Base-by-base conservation (phyloP, 2,329 filamentous ascomycete species). In the Uncinocarpus reesii region DNA sequence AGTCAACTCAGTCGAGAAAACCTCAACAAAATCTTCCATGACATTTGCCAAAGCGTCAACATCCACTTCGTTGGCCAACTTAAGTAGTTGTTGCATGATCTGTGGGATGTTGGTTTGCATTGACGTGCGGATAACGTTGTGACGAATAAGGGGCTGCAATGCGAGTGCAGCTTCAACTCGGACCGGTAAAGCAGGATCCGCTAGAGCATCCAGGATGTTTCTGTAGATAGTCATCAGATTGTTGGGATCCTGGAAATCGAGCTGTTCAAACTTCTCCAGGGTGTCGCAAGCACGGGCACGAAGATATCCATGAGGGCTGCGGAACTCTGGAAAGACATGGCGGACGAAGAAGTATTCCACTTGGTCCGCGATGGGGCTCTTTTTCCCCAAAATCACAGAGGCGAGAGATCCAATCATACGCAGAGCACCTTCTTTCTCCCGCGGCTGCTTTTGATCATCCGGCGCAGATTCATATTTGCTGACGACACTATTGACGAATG, bases 11-110 rank as follows among this genome's bases (percentile, higher is more conserved):
- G 87, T 78, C n/a, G 92, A 90, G 62, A 98, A 98, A 2, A 96
- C 89, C 66, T 98, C 92, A 38, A 98, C 92, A 62, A 98, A 98
- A 62, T 98, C 92, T 68, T 98, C 92, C 92, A 98, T 98, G 32
- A 98, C 92, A 61, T 96, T 96, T 18, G 92, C 90, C 34, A 98
- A 75, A 4, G 92, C 89, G 66, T 98, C 92, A 41, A 98, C 90
- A 62, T 98, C 92, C 50, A 93, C 92, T 68, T 98, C 92, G 62
- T 98, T 98, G 23, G 92, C 90, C 49, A 98, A 74, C 71, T 96
- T 96, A 47, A 98, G 76, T 11, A 98, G 77, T 68, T 98, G 90
- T 69, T 96, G 93, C 92, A 98, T 98, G 61, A 98, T 96, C 60
- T 94, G 93, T 13, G 92, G 89, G 56, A 98, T 98, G 65, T 89